Evolutionary conservation across 495 filamentous ascomycete species (phyloP), one percentile per base, ranked within the genome.

Genomic region (Lentithecium fluviatile): DNA sequence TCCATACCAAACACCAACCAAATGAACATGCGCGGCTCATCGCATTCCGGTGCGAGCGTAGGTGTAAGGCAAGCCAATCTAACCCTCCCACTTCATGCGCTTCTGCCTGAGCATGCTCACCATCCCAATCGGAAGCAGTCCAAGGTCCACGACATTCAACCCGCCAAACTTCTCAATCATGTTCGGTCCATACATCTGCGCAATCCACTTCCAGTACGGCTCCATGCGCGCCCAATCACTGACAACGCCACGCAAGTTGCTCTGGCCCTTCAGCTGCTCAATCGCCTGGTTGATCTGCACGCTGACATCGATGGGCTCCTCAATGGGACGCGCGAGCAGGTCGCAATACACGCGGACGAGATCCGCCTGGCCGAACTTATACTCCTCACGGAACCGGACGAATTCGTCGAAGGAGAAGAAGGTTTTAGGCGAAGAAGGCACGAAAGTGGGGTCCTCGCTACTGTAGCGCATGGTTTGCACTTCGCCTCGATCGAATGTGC

Each of bases 131-230:
- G 85, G 85, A 73, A 88, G 72, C 50, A 82, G 74, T 32, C 81
- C 84, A 23, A 76, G 70, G 53, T 83, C 83, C 0, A 87, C 85
- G 11, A 86, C 78, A n/a, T 80, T 80, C 64, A 88, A 64, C 8
- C 81, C 77, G 17, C 86, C 86, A 70, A 86, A 88, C 17, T 72
- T 75, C 37, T 76, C 72, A 36, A 84, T 74, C 71, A 86, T 82
- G 59, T 83, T 82, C 1, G 73, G 75, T 6, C 81, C 78, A 62
- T 86, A 86, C 56, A 87, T 60, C 61, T 82, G 76, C 15, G 78
- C 78, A 24, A 84, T 74, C 86, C 84, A 88, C 52, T 73, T 76
- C 82, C 81, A 83, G 67, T 88, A 87, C 17, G 82, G 72, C 1
- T 78, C 71, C 80, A 84, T 80, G 12, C 20, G 5, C 6, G 6